These are phyloP conservation scores for Coemansia sp. DNA, from an alignment of 192 early-diverging fungal genomes.

Conservation along the genomic window DNA sequence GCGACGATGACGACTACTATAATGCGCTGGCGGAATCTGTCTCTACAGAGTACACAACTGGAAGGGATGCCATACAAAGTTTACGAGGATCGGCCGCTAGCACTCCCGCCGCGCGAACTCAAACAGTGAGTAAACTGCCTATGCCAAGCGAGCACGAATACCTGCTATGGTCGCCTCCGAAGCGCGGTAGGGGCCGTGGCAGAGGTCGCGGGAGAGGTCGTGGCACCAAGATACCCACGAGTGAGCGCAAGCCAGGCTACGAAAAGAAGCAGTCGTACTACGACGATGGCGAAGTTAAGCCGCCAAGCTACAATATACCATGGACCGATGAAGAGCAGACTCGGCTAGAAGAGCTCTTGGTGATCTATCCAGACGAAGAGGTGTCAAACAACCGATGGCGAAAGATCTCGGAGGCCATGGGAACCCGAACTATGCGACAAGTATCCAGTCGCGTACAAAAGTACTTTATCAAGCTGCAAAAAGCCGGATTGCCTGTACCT, in stretches of 20 bases:
- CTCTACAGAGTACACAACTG: background rate
- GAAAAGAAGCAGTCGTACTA: background rate
- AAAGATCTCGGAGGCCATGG: conserved; percentile 70
- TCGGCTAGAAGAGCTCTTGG: conserved; percentile 59
- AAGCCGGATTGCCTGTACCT: conserved; percentile 68
- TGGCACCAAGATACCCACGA: background rate
- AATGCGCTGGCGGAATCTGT: conserved; percentile 25
- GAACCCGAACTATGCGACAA: conserved; percentile 69
- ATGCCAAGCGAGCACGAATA: background rate
- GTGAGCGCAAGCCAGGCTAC: background rate
- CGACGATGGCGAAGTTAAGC: conserved; percentile 47
- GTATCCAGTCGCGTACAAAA: conserved; percentile 79
- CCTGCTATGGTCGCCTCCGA: background rate
- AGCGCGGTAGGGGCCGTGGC: conserved; percentile 2
- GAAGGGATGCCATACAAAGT: background rate
- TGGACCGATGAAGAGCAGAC: conserved; percentile 73
- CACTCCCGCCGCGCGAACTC: background rate
- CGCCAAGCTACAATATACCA: conserved; percentile 62
- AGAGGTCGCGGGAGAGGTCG: background rate
- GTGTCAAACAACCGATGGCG: conserved; percentile 67
- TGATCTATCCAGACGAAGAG: conserved; percentile 69
- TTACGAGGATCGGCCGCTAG: background rate
- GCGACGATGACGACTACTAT: conserved; percentile 24
- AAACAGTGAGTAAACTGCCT: background rate
- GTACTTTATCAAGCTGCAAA: conserved; percentile 78